Evolutionary conservation across 805 yeast genomes (phyloP).

Genomic region (Myxozyma vanderwaltii): DNA sequence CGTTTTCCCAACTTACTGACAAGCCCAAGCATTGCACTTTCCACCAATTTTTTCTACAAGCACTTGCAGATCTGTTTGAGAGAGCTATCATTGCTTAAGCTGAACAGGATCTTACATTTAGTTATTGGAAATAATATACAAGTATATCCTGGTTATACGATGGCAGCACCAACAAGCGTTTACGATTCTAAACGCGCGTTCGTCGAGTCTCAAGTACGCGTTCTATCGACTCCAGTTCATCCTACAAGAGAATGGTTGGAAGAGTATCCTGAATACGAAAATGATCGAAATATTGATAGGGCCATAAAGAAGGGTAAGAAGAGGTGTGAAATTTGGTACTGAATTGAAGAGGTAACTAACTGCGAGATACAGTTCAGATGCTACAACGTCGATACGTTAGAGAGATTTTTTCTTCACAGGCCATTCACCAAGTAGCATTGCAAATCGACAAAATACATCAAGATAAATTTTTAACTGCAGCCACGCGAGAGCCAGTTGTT

Average conservation of each 20-base stretch:
- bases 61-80: too few relatives aligned
- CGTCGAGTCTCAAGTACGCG: conserved; percentile 29
- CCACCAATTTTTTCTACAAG: too few relatives aligned
- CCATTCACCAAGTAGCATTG: conserved; percentile 30
- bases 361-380: conserved; percentile 13
- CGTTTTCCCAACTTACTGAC: too few relatives aligned
- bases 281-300: conserved; percentile 6
- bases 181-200: conserved; percentile 29
- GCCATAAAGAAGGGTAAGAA: conserved; percentile 17
- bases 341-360: neutral
- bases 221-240: conserved; percentile 15
- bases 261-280: conserved; percentile 12
- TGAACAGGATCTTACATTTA: too few relatives aligned
- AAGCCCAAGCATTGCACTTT: too few relatives aligned
- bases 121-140: too few relatives aligned
- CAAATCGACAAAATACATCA: conserved; percentile 24
- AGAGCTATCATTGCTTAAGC: too few relatives aligned
- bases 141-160: neutral
- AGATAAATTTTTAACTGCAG: conserved; percentile 2
- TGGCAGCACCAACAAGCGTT: conserved; percentile 5
- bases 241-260: conserved; percentile 24
- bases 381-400: conserved; percentile 15
- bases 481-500: conserved; percentile 8
- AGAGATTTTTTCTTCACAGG: conserved; percentile 22
- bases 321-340: too few relatives aligned